These are phyloP conservation scores for Acanthamoeba culbertsoni DNA, from an alignment of 208 protist species.

Conservation along the genomic window DNA sequence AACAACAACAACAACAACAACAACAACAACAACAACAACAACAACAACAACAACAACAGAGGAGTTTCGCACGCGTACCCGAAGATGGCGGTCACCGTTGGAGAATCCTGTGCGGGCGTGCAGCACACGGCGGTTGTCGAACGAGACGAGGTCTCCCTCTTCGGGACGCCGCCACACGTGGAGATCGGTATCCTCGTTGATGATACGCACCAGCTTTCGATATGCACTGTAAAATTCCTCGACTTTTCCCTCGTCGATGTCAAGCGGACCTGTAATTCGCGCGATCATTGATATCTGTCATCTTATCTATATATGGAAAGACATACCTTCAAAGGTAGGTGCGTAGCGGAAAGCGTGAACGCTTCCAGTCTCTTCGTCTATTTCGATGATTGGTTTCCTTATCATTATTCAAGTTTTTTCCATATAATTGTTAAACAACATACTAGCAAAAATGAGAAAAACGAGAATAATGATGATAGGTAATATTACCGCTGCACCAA, in stretches of 20 bases:
- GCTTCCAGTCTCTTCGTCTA: neutral
- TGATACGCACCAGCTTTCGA: neutral
- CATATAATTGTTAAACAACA: neutral
- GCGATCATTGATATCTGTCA: neutral
- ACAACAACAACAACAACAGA: no score
- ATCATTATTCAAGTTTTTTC: no score
- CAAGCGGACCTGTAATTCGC: neutral
- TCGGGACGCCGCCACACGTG: constrained; percentile 22
- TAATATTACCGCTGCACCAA: constrained; percentile 18
- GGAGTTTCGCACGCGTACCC: no score
- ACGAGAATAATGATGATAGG: neutral
- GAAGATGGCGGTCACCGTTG: constrained; percentile 52
- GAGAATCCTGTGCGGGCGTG: constrained; percentile 56
- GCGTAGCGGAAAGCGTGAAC: constrained; percentile 2
- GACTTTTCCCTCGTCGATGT: neutral
- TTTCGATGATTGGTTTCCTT: constrained; percentile 13
- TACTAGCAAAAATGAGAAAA: neutral
- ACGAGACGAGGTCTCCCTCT: constrained; percentile 1
- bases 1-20: no score
- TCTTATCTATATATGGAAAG: neutral
- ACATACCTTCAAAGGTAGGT: constrained; percentile 9
- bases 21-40: no score
- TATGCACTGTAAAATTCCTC: constrained; percentile 34
- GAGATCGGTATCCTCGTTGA: neutral
- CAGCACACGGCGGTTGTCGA: constrained; percentile 63